Evolutionary conservation across 768 basidiomycete species (phyloP).

Genomic region (Tylopilus cervinicoccineus): DNA sequence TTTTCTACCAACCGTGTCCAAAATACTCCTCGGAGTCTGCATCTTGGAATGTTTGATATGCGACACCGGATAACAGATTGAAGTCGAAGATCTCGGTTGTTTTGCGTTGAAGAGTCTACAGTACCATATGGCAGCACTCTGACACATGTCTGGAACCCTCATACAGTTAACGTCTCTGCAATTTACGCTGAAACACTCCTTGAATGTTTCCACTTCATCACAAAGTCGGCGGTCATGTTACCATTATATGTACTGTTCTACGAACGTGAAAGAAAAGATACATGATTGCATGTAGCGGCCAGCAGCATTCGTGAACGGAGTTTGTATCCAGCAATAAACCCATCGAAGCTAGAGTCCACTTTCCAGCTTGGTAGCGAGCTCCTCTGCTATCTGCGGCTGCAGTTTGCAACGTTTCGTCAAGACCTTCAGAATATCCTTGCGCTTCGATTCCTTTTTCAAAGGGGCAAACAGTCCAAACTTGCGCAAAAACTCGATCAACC

Average conservation of each 20-base stretch:
- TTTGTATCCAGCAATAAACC: background rate
- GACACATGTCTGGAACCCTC: no score
- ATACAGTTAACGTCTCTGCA: no score
- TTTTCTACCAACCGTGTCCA: background rate
- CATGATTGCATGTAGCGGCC: conserved; percentile 2
- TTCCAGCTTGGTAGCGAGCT: conserved; percentile 20
- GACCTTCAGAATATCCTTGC: conserved; percentile 22
- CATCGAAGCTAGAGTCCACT: background rate
- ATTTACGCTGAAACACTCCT: no score
- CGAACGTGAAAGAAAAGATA: background rate
- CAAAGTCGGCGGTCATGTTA: background rate
- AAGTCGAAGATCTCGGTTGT: no score
- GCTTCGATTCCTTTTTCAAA: conserved; percentile 20
- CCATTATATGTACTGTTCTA: background rate
- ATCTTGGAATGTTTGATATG: background rate
- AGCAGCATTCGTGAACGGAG: background rate
- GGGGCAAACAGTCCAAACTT: conserved; percentile 22
- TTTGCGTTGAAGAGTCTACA: no score
- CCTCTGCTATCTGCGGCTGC: conserved; percentile 15
- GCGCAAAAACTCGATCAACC: conserved; percentile 24
- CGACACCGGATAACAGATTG: no score
- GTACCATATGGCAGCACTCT: no score
- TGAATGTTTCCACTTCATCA: no score
- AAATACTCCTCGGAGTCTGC: no score
- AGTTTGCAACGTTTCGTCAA: conserved; percentile 30